Evolutionary conservation across 257 asterid genomes (phyloP), one percentile per base, ranked within the genome.

Genomic region (Primulina eburnea): DNA sequence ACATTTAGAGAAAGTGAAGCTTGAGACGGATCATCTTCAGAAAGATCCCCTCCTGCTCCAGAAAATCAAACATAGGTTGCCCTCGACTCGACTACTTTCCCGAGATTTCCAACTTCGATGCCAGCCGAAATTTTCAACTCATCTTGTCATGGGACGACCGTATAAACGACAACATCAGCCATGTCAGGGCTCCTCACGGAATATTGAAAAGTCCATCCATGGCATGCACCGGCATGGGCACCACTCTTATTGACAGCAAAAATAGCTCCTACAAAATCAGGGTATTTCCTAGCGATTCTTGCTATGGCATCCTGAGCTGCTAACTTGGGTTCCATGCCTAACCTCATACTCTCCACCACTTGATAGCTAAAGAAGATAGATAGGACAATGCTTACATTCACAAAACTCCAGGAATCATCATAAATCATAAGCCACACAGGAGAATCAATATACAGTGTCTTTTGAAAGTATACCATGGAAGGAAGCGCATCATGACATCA

Each of bases 401-500:
- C 53, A 0, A 40, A 50, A 55, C 12, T 12, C 14, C 38, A 17
- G 30, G 47, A 61, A 66, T n/a, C 62, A 6, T n/a, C 56, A 34
- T 38, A 28, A 65, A 71, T 10, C 71, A 65, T 35, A 60, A 47
- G 50, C 73, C 55, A 33, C 14, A 7, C 34, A 55, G 8, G 55
- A 24, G 26, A 59, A 35, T 17, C n/a, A n/a, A 69, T 33, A 60
- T 32, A 59, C 71, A 64, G 10, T 3, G 16, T 24, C 5, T 53
- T 70, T 18, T 11, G 71, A 32, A 5, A 32, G 61, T 63, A 37
- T 83, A 93, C 99, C 99, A 90, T 16, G 99, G 99, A 75, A 93
- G 96, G 78, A 93, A 90, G 69, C 99, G 96, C 99, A 93, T 93
- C 99, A 93, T 93, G 82, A 87, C 79, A 78, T 93, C 99, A 16